phyloP scores from a whole-genome alignment of 78 protist species.

The Anaeramoeba ignava region DNA sequence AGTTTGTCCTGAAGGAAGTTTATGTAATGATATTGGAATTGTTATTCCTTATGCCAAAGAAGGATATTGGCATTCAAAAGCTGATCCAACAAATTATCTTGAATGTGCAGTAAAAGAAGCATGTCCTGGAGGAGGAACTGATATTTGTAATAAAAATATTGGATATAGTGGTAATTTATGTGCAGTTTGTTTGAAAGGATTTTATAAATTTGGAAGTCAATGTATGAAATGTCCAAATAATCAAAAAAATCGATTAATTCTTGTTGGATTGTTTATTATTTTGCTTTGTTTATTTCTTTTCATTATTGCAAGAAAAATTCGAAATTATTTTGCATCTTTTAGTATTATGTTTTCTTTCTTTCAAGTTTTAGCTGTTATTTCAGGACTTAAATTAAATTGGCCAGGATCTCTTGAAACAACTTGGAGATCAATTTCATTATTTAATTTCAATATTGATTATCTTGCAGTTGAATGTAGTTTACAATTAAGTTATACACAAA shows the following conservation, averaged over 20 bases:
- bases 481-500: neutral
- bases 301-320: neutral
- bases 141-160: neutral
- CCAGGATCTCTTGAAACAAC: neutral
- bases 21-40: neutral
- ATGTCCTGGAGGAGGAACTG: neutral
- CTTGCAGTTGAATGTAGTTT: neutral
- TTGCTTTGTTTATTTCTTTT: neutral
- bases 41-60: neutral
- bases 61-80: neutral
- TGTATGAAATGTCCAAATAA: neutral
- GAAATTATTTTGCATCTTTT: neutral
- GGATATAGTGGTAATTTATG: neutral
- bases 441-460: neutral
- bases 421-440: neutral
- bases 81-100: neutral
- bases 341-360: neutral
- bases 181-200: neutral
- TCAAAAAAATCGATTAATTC: neutral
- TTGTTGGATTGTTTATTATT: neutral
- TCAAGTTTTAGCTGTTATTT: neutral
- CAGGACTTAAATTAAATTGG: neutral
- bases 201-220: neutral
- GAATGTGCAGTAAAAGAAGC: neutral
- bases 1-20: neutral